These are phyloP conservation scores for Sclerotinia subarctica DNA, from an alignment of 2,329 filamentous ascomycete genomes.

Conservation along the genomic window DNA sequence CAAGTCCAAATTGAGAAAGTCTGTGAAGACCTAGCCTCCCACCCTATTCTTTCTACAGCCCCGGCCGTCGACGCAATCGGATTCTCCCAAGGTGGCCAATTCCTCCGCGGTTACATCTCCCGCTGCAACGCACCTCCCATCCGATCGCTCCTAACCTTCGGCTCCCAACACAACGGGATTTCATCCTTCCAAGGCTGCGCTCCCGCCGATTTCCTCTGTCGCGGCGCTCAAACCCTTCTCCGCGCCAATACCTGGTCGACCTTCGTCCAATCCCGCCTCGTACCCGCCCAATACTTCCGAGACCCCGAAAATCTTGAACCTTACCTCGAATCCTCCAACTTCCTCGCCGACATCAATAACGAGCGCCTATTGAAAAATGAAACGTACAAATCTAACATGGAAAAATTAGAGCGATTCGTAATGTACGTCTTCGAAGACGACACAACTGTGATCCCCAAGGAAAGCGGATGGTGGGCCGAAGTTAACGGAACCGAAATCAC, in stretches of 20 bases:
- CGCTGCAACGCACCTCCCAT: conserved; percentile 67
- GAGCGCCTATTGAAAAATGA: conserved; percentile 73
- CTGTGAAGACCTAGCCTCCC: conserved; percentile 69
- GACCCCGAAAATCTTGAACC: conserved; percentile 62
- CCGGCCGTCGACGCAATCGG: conserved; percentile 86
- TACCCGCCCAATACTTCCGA: conserved; percentile 95
- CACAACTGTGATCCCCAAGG: conserved; percentile 80
- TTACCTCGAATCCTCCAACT: conserved; percentile 81
- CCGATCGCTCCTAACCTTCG: conserved; percentile 65
- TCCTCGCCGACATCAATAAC: conserved; percentile 95
- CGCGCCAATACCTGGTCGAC: conserved; percentile 75
- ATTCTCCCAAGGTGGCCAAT: conserved; percentile 94
- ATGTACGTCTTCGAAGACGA: conserved; percentile 91
- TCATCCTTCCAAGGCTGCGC: conserved; percentile 73
- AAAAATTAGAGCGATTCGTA: conserved; percentile 69
- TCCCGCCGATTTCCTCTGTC: conserved; percentile 73
- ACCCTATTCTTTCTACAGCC: conserved; percentile 77
- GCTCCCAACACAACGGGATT: conserved; percentile 78
- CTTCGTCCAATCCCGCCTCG: conserved; percentile 74
- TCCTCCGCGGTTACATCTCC: conserved; percentile 87
- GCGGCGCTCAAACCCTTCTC: conserved; percentile 73
- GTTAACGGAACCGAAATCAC: conserved; percentile 69
- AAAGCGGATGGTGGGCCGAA: conserved; percentile 87
- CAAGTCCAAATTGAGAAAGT: conserved; percentile 65
- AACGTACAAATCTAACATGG: conserved; percentile 69